phyloP scores from a whole-genome alignment of 2,329 filamentous ascomycete genomes.

The Botryosphaeria agaves region DNA sequence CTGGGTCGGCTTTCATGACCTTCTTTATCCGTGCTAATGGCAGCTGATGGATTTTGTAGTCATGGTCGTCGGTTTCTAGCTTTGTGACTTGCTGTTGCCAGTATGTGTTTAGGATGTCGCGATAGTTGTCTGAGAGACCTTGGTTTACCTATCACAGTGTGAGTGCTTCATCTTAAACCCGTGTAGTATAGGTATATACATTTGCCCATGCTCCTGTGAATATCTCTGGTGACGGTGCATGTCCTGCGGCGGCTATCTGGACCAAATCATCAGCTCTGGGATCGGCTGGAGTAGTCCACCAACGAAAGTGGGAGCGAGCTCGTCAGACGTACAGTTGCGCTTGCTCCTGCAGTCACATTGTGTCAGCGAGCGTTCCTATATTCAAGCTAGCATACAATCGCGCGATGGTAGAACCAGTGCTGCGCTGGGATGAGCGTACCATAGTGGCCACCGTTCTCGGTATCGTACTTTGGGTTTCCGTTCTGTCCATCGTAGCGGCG shows the following conservation, averaged over 20 bases:
- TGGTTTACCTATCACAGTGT: constrained; percentile 59
- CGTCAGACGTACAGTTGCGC: constrained; percentile 41
- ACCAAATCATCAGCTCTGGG: constrained; percentile 11
- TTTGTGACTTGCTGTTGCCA: constrained; percentile 98
- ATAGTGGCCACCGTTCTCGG: constrained; percentile 29
- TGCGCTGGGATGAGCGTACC: constrained; percentile 15
- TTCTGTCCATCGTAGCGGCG: constrained; percentile 32
- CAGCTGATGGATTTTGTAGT: constrained; percentile 96
- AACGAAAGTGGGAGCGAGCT: constrained; percentile 3
- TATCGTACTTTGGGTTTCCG: constrained; percentile 29
- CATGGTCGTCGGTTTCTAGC: constrained; percentile 85
- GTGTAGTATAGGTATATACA: constrained; percentile 28
- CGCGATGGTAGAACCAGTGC: too few species aligned
- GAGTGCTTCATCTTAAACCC: constrained; percentile 8
- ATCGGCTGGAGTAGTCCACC: constrained; percentile 5
- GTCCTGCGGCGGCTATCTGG: constrained; percentile 73
- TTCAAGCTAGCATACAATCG: too few species aligned
- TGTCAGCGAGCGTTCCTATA: not conserved
- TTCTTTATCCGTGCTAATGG: constrained; percentile 98
- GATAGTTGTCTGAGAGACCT: constrained; percentile 79
- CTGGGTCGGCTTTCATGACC: constrained; percentile 98
- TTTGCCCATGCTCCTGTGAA: constrained; percentile 95
- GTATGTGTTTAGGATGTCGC: constrained; percentile 95
- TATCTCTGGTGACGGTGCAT: constrained; percentile 73
- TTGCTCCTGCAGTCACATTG: constrained; percentile 36